Base-by-base conservation (phyloP, 2,329 filamentous ascomycete genomes). In the Pyrenophora teres region DNA sequence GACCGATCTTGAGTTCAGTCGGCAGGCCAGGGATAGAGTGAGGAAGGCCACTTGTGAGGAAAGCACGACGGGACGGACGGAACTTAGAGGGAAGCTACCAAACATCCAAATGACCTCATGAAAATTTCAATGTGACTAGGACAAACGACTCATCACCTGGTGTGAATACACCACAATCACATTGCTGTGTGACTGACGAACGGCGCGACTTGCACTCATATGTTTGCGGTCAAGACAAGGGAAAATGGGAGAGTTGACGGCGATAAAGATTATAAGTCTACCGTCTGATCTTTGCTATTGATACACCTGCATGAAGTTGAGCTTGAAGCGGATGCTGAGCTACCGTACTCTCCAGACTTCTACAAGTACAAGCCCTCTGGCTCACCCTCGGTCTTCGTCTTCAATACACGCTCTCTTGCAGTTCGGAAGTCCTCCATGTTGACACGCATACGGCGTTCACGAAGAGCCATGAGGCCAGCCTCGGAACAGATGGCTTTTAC, bases 401-500 rank as follows among this genome's bases (percentile, higher is more conserved):
- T 95, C 75, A 99, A 82, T 57, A 99, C 95, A 62, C 91, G 87
- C 78, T 99, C 94, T 66, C 93, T 85, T 19, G 94, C 94, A 50
- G 91, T 83, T 49, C 94, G 83, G 82, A 99, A 99, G 77, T 99
- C 94, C 6, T 92, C 90, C 94, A 99, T 99, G 77, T 97, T 93
- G 52, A 99, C 94, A 49, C 93, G 87, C 94, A 99, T 99, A 71
- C 94, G 87, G 60, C 94, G 85, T 80, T 99, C 94, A 64, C 94
- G 86, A 58, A 99, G 81, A 16, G 94, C 94, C 84, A 97, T 86
- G 71, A 99, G 80, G 76, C 94, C 94, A 37, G 94, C 93, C 74
- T 99, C 94, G 25, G 92, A 96, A 78, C 94, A 99, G 68, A 99
- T 99, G 40, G 94, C 94, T 78, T 97, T 96, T 82, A 99, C 97